Evolutionary conservation across 2,329 filamentous ascomycete species (phyloP), one percentile per base, ranked within the genome.

Genomic region (Venturia nashicola): DNA sequence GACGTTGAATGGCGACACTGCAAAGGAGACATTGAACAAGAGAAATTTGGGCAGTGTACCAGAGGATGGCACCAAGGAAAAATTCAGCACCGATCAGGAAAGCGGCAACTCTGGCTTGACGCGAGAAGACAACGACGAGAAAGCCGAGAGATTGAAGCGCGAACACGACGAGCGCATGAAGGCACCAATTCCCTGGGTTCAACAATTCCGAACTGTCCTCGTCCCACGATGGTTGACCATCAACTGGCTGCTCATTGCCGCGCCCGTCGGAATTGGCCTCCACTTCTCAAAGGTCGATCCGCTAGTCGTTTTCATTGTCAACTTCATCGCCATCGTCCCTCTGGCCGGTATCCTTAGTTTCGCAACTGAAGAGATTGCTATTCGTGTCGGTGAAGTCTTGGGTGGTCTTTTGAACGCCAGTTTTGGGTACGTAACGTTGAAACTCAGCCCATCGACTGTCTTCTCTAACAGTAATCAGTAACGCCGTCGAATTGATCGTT

Each of bases 261-360:
- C 59, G 7, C 65, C 65, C 0, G 64, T 65, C 70, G 78, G 81
- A 3, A 80, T 88, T 65, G 82, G 81, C 23, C 69, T 73, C 2
- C 39, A 65, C n/a, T 44, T 57, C 43, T 39, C 34, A 5, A 44
- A 32, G n/a, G 57, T 66, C 27, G 59, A 65, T 36, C 55, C 65
- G 5, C 34, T 66, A 18, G 64, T 57, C 27, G 34, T 65, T 18
- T 97, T 97, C 71, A 84, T 92, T 64, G 83, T 97, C 75, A 97
- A 97, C 77, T 97, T 97, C 71, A 83, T 97, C 67, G 93, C 92
- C 66, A 96, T 97, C 69, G 87, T 97, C 65, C 92, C 92, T 0
- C 80, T 97, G 48, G 93, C 93, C 2, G 89, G 88, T 16, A 86
- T 96, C 79, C 80, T 97, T 32, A 88, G 89, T 69, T 96, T 89